Conservation (phyloP, 106 monocot genomes). For the Triglochin maritima region DNA sequence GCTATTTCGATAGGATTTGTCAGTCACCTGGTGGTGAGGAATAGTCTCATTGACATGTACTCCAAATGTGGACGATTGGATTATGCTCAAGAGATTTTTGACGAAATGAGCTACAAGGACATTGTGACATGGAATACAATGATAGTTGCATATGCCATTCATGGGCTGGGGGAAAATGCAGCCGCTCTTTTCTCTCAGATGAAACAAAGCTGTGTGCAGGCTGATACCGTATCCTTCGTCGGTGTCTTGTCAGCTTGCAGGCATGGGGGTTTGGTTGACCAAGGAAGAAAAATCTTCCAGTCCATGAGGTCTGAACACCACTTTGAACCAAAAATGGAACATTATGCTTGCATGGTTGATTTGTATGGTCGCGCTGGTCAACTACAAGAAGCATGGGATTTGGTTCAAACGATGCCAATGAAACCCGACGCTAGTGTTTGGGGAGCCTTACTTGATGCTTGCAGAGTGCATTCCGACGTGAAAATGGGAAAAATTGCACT, state of each 20-base stretch:
- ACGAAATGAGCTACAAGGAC: slow-evolving; percentile 44
- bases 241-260: slow-evolving; percentile 65
- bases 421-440: slow-evolving; percentile 21
- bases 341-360: slow-evolving; percentile 21
- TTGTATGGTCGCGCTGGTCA: slow-evolving; percentile 12
- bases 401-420: slow-evolving; percentile 16
- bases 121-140: slow-evolving; percentile 51
- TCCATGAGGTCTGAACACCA: slow-evolving; percentile 22
- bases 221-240: slow-evolving; percentile 43
- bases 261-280: slow-evolving; percentile 53
- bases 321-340: slow-evolving; percentile 12
- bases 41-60: slow-evolving; percentile 78
- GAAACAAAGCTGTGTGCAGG: slow-evolving; percentile 13
- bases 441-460: slow-evolving; percentile 30
- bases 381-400: slow-evolving; percentile 14
- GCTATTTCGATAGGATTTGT: slow-evolving; percentile 38
- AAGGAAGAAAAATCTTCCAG: slow-evolving; percentile 45
- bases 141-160: slow-evolving; percentile 55
- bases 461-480: slow-evolving; percentile 44
- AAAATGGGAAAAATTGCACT: slow-evolving; percentile 44
- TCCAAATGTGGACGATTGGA: slow-evolving; percentile 69
- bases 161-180: slow-evolving; percentile 41
- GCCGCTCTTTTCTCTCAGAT: slow-evolving; percentile 42
- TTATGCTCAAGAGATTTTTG: slow-evolving; percentile 34
- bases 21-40: slow-evolving; percentile 31